Percentiles rank a stretch among this genome's conserved stretches.
These are phyloP conservation scores for Pythium phragmiticola DNA, from an alignment of 352 stramenopile genomes.

Conservation along the genomic window DNA sequence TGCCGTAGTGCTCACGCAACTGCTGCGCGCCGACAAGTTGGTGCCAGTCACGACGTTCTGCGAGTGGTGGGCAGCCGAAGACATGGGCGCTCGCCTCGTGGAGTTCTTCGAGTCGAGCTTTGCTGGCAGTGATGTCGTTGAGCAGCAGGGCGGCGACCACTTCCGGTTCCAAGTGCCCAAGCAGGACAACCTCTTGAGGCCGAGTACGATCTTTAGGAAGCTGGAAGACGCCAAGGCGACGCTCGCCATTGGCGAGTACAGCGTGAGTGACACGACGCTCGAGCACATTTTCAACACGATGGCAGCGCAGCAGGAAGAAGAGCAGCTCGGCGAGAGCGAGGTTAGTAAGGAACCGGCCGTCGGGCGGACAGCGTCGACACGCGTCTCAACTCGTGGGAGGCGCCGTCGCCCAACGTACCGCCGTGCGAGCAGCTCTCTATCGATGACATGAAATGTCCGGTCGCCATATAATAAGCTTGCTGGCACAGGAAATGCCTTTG, in stretches of 20 bases:
- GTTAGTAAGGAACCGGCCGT: background rate
- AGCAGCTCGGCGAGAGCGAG: background rate
- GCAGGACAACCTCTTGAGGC: conserved; percentile 10
- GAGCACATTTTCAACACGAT: conserved; percentile 94
- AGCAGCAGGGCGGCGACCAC: conserved; percentile 71
- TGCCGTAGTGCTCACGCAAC: background rate
- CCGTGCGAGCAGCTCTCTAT: background rate
- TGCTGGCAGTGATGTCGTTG: conserved; percentile 15
- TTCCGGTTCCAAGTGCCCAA: conserved; percentile 32
- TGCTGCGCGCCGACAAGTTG: background rate
- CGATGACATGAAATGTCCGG: background rate
- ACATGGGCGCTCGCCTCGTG: conserved; percentile 14
- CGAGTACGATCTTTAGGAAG: conserved; percentile 57
- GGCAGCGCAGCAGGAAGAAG: conserved; percentile 33
- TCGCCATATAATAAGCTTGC: too few relatives aligned
- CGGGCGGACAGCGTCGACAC: too few relatives aligned
- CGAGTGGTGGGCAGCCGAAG: conserved; percentile 18
- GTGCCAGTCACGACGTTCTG: conserved; percentile 4
- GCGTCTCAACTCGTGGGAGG: background rate
- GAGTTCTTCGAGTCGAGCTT: conserved; percentile 14
- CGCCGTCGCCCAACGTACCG: background rate
- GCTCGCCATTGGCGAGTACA: conserved; percentile 83
- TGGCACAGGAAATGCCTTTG: too few relatives aligned
- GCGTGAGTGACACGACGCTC: conserved; percentile 86
- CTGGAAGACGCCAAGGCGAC: conserved; percentile 66